Evolutionary conservation across 768 basidiomycete species (phyloP), one percentile per base, ranked within the genome.

Genomic region (Auricularia sp.): DNA sequence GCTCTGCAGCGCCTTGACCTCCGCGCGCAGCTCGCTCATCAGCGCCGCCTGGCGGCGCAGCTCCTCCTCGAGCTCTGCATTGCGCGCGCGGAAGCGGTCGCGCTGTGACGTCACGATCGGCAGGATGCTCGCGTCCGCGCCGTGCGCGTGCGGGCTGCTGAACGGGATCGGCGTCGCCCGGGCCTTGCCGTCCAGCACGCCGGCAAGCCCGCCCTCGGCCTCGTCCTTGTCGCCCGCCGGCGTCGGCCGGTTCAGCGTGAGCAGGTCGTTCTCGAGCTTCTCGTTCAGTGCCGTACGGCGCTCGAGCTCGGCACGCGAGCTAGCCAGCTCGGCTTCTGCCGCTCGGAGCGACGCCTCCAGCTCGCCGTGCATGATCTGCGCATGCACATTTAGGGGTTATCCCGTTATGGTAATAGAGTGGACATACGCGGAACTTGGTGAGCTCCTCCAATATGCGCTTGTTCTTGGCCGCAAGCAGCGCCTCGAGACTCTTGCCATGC

Each of bases 31-130:
- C 71, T 97, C 95, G 0, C 94, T 93, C 66, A 98, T 95, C 65
- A 88, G 84, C 67, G 94, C 92, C 79, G 90, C 96, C 75, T 98
- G 97, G 69, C 91, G 94, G 61, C 94, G 89, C 3, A 98, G 84
- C 77, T 99, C 94, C 90, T 98, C 96, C 77, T 99, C 96, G 16
- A 99, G 82, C 71, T 99, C 97, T 21, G 93, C 90, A 73, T 98
- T 98, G 21, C 97, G 86, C 74, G 95, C 93, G 62, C 96, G 82
- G 84, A 98, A 99, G n/a, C 96, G 83, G 73, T 99, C 97, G 65
- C 97, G 83, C 73, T 99, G 97, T 71, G 91, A 90, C 1, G 97
- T 98, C 47, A 98, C 97, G 68, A 99, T 98, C 2, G 96, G 97
- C n/a, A 99, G 77, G 70, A 98, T 98, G 8, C 94, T 95, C 0